Evolutionary conservation across 257 asterid species (phyloP), one percentile per base, ranked within the genome.

Genomic region (Handroanthus guayacan): DNA sequence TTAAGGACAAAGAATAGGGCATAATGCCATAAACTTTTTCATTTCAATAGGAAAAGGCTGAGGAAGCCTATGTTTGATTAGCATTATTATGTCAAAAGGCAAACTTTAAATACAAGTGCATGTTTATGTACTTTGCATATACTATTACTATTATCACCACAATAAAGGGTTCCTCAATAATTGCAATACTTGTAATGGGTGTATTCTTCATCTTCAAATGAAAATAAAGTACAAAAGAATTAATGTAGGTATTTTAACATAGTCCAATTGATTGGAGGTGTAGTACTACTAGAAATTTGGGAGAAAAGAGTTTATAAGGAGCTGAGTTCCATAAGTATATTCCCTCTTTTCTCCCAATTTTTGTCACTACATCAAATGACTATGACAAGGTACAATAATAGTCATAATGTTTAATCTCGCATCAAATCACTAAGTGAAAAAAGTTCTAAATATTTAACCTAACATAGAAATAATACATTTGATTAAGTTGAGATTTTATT

Each of bases 121-220:
- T 68, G 47, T 56, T 12, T 13, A 3, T 38, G 75, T 41, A 45
- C 63, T n/a, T 69, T 38, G 37, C 44, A 20, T 34, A 45, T 9
- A 16, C 5, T 38, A 25, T 25, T 25, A 25, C 0, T 25, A 25
- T 25, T 25, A 25, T 25, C 31, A 25, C 31, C 31, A 16, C 41
- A 57, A 58, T 56, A 9, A 41, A 6, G 45, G 34, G 34, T 12
- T 62, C 63, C 39, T 74, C 71, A 62, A 62, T 62, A 47, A 62
- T 74, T 70, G 63, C 50, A 48, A 51, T 51, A 51, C 8, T 48
- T 72, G 41, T 20, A 71, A 57, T 38, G 7, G 34, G 36, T 55
- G 31, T 4, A 55, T 57, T 44, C 51, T 38, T 55, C 75, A 55
- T 6, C 16, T 12, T 4, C 54, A 17, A 56, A 36, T 55, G 38